Percentiles rank a stretch among this genome's conserved stretches.
Conservation (phyloP, 345 rosid genomes). For the Firmiana major region DNA sequence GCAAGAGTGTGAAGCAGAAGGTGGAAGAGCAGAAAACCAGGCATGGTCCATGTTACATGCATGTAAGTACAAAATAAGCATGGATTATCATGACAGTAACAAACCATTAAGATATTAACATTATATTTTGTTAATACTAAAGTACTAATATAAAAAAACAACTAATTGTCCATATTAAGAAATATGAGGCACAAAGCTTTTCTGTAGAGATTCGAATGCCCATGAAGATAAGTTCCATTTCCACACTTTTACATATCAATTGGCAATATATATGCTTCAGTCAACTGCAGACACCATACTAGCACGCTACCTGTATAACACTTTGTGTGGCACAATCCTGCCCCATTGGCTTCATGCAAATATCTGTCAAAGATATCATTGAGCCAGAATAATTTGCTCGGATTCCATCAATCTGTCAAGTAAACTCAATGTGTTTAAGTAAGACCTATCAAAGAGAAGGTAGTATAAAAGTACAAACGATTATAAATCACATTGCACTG, state of each 20-base stretch:
- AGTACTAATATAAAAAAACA: not conserved
- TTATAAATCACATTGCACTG: not conserved
- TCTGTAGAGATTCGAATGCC: not conserved
- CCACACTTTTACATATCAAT: not conserved
- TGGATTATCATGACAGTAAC: not conserved
- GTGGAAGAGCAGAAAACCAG: not conserved
- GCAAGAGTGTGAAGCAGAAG: not conserved
- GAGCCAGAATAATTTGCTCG: slow-evolving; percentile 79
- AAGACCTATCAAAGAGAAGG: not conserved
- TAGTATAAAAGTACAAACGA: not conserved
- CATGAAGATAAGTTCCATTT: not conserved
- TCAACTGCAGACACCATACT: slow-evolving; percentile 1
- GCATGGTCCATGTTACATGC: not conserved
- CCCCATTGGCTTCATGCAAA: slow-evolving; percentile 94
- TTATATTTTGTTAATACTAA: not conserved
- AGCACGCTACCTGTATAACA: slow-evolving; percentile 68
- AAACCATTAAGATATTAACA: not conserved
- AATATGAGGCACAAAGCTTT: not conserved
- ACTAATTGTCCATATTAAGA: slow-evolving; percentile 2
- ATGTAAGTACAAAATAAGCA: not conserved
- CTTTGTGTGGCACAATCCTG: slow-evolving; percentile 95
- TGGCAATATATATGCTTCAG: not conserved
- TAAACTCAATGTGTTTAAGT: slow-evolving; percentile 10
- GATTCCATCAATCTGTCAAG: slow-evolving; percentile 75
- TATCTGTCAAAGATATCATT: slow-evolving; percentile 77